These are phyloP conservation scores for Penicillium frequentans DNA, from an alignment of 2,329 filamentous ascomycete species.

Conservation along the genomic window DNA sequence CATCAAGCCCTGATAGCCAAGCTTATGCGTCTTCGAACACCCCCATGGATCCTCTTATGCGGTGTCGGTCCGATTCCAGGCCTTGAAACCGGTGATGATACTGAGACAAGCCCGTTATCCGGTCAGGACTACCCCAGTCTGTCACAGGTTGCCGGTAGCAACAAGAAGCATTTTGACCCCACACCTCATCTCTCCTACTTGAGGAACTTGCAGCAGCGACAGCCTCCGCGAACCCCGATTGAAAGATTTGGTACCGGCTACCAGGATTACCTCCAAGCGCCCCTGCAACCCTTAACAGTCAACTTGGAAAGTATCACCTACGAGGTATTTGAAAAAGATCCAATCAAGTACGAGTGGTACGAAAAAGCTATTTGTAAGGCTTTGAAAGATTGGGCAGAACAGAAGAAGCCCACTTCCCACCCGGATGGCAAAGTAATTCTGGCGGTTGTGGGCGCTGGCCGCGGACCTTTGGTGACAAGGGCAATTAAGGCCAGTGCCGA, in stretches of 20 bases:
- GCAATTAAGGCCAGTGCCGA: conserved; percentile 76
- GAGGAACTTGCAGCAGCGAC: conserved; percentile 77
- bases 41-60: conserved; percentile 62
- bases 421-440: conserved; percentile 73
- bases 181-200: conserved; percentile 77
- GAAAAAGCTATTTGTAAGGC: conserved; percentile 80
- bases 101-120: conserved; percentile 18
- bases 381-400: conserved; percentile 72
- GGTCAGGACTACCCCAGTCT: conserved; percentile 64
- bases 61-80: conserved; percentile 58
- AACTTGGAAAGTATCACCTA: conserved; percentile 97
- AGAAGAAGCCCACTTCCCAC: conserved; percentile 73
- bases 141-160: conserved; percentile 60
- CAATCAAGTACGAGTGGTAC: conserved; percentile 97
- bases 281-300: conserved; percentile 89
- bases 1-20: conserved; percentile 59
- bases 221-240: conserved; percentile 64
- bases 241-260: conserved; percentile 70
- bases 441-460: conserved; percentile 88
- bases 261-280: conserved; percentile 95
- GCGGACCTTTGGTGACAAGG: conserved; percentile 87
- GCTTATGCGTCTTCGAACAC: conserved; percentile 57
- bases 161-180: conserved; percentile 55
- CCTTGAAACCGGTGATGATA: conserved; percentile 32
- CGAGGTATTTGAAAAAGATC: conserved; percentile 97